phyloP scores from a whole-genome alignment of 1,284 basidiomycete genomes.

The Puccinia polysora region DNA sequence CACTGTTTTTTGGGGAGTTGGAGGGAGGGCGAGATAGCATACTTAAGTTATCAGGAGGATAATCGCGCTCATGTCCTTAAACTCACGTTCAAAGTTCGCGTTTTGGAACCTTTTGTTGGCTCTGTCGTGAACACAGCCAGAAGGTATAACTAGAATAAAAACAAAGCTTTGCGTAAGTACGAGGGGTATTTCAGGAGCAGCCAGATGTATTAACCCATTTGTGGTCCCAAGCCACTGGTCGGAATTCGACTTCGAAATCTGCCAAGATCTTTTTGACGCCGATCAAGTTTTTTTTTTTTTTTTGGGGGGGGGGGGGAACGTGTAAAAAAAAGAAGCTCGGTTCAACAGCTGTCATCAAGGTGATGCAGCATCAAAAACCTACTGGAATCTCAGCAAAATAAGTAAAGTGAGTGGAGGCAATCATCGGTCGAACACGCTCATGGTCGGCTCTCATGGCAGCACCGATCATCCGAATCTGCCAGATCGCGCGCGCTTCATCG shows the following conservation, averaged over 20 bases:
- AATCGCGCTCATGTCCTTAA: not conserved
- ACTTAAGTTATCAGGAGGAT: not conserved
- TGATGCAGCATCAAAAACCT: not conserved
- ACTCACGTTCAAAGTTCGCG: constrained; percentile 33
- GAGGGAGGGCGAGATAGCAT: not conserved
- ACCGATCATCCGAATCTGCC: constrained; percentile 13
- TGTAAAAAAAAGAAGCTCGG: not conserved
- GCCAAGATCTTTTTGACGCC: constrained; percentile 30
- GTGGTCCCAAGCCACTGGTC: constrained; percentile 28
- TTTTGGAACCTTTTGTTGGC: constrained; percentile 29
- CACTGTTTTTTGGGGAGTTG: constrained; percentile 2
- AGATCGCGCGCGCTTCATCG: constrained; percentile 21
- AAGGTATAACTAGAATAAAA: constrained; percentile 26
- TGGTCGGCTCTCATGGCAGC: constrained; percentile 17
- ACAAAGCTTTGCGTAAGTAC: not conserved
- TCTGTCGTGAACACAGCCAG: constrained; percentile 32
- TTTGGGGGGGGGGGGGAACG: no score
- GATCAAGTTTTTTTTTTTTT: no score
- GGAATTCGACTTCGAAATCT: constrained; percentile 32
- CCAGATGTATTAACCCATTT: constrained; percentile 29
- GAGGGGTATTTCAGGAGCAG: not conserved
- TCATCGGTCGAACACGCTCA: constrained; percentile 11
- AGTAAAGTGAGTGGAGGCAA: constrained; percentile 34
- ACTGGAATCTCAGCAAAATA: constrained; percentile 32
- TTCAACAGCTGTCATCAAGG: not conserved